Evolutionary conservation across 2,329 filamentous ascomycete genomes (phyloP), one percentile per base, ranked within the genome.

Genomic region (Sporothrix mexicana): DNA sequence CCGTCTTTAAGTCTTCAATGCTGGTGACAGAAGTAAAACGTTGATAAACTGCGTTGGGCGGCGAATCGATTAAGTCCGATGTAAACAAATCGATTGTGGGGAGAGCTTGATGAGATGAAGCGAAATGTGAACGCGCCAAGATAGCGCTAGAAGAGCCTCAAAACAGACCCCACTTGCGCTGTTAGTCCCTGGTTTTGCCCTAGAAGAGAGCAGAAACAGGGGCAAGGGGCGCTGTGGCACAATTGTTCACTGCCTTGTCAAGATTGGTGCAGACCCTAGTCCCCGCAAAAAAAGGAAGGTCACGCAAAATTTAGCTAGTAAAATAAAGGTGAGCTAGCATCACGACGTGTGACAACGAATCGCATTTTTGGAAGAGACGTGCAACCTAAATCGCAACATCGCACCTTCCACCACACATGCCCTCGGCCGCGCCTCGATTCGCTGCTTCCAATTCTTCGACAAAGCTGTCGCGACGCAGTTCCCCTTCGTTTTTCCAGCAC

Each of bases 251-350:
- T 66, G 20, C 12, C n/a, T 45, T 25, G 61, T 25, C 20, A 36
- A 36, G 30, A 36, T 36, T 36, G 30, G 30, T 36, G 30, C 30
- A 36, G 30, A 6, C 61, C n/a, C 45, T 8, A 2, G 36, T 64
- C 59, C 59, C 59, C 59, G 36, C 59, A 45, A 64, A 64, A 62
- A 13, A 41, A 3, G 25, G 41, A 41, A 3, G 25, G 41, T 7
- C 9, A 8, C 1, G 7, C 15, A 45, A 45, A 62, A 64, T 23
- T 12, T 45, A 64, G 36, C 59, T 66, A 23, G n/a, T 2, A 20
- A 47, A 23, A 66, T n/a, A 64, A 66, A 9, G 41, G n/a, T 12
- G 61, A 66, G 59, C 53, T 23, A 66, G 61, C 61, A 66, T 66
- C 61, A 43, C 61, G 61, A 64, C 30, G 30, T 36, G 25, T 13